These are phyloP conservation scores for Fragaria ananassa DNA, from an alignment of 306 rosid genomes.

Conservation along the genomic window DNA sequence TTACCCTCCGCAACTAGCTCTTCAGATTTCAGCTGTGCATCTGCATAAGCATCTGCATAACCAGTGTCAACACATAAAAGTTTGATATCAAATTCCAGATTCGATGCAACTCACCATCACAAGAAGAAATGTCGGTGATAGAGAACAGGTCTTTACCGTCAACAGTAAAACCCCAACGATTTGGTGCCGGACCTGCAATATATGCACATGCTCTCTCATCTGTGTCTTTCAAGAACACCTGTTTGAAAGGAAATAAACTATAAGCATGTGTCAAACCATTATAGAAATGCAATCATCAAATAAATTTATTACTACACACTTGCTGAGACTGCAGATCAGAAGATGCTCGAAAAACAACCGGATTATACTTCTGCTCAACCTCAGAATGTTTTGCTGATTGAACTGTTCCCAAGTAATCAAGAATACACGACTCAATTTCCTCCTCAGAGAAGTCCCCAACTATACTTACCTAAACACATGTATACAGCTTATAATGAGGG, in stretches of 20 bases:
- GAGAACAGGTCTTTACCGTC: constrained; percentile 70
- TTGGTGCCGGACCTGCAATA: constrained; percentile 98
- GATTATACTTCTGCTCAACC: constrained; percentile 38
- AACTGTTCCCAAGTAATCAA: constrained; percentile 95
- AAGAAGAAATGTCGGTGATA: constrained; percentile 34
- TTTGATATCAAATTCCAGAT: constrained; percentile 10
- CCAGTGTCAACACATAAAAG: constrained; percentile 4
- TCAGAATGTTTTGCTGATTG: constrained; percentile 41
- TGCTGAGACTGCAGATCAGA: constrained; percentile 82
- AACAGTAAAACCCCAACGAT: constrained; percentile 94
- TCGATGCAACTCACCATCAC: constrained; percentile 48
- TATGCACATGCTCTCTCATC: constrained; percentile 99
- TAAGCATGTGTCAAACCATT: constrained; percentile 14
- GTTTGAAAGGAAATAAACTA: constrained; percentile 24
- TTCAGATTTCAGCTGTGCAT: constrained; percentile 34
- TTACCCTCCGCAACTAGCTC: constrained; percentile 31
- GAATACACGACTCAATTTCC: constrained; percentile 86
- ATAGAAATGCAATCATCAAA: not conserved
- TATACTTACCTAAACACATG: constrained; percentile 63
- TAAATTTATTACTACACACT: constrained; percentile 44
- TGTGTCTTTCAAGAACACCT: constrained; percentile 91
- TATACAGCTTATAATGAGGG: constrained; percentile 4
- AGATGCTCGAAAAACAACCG: constrained; percentile 67
- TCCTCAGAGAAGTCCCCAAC: constrained; percentile 90
- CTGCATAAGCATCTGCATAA: constrained; percentile 54